Conservation (phyloP, 2,329 filamentous ascomycete species). For the Pezicula neosporulosa region DNA sequence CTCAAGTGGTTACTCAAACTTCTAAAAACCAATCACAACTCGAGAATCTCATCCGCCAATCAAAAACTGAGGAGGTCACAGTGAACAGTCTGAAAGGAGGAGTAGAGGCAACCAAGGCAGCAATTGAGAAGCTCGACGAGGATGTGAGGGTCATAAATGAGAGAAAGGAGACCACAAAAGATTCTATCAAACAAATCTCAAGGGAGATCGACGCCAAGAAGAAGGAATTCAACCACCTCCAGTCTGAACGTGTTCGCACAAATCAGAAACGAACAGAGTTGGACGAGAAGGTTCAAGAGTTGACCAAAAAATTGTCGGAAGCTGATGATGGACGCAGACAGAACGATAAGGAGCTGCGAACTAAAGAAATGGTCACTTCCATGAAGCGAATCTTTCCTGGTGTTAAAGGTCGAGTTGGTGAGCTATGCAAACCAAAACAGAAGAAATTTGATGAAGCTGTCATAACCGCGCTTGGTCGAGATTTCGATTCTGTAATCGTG, state of each 20-base stretch:
- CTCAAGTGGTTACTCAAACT: constrained; percentile 80
- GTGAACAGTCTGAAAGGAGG: constrained; percentile 87
- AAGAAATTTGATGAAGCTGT: constrained; percentile 96
- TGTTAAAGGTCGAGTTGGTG: constrained; percentile 84
- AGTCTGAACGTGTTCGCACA: constrained; percentile 77
- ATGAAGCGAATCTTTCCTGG: constrained; percentile 90
- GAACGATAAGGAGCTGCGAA: constrained; percentile 73
- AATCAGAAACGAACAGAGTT: constrained; percentile 82
- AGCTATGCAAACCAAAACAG: constrained; percentile 93
- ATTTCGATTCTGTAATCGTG: constrained; percentile 93
- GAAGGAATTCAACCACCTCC: constrained; percentile 81
- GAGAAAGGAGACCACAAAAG: constrained; percentile 60
- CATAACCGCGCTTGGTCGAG: constrained; percentile 83
- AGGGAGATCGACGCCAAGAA: constrained; percentile 84
- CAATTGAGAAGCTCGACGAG: constrained; percentile 68
- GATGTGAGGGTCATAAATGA: constrained; percentile 69
- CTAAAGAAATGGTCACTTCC: constrained; percentile 79
- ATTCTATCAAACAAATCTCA: constrained; percentile 62
- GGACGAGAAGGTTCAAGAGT: constrained; percentile 85
- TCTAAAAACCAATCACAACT: constrained; percentile 78
- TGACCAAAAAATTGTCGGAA: constrained; percentile 76
- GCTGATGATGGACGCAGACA: constrained; percentile 84
- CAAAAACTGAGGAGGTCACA: constrained; percentile 88
- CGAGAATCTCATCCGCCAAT: constrained; percentile 81
- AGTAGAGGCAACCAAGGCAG: constrained; percentile 73